Conservation (phyloP, 352 stramenopile genomes). For the Phytophthora syringae region DNA sequence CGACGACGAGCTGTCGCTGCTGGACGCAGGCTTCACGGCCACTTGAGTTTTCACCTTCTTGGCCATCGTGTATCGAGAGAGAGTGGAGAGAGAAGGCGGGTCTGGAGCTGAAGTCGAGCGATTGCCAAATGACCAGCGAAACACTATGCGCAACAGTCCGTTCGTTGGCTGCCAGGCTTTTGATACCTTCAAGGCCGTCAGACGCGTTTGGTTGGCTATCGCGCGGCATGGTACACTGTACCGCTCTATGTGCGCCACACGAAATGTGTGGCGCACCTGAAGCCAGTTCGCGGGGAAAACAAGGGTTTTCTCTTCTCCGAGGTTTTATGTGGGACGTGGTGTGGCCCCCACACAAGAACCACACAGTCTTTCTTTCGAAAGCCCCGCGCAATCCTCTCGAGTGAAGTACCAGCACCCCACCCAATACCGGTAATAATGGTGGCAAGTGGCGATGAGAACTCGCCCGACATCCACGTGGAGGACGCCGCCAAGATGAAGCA, state of each 20-base stretch:
- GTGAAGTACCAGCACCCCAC: not conserved
- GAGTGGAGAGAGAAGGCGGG: not conserved
- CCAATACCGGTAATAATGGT: slow-evolving; percentile 26
- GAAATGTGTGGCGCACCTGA: slow-evolving; percentile 41
- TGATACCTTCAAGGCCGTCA: slow-evolving; percentile 48
- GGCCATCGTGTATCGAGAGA: slow-evolving; percentile 34
- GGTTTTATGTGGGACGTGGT: slow-evolving; percentile 48
- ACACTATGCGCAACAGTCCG: not conserved
- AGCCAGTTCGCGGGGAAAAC: slow-evolving; percentile 20
- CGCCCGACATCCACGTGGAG: slow-evolving; percentile 21
- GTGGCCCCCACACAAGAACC: slow-evolving; percentile 27
- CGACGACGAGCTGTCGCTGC: slow-evolving; percentile 55
- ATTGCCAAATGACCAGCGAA: slow-evolving; percentile 42
- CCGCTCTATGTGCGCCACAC: slow-evolving; percentile 12
- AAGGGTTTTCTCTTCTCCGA: slow-evolving; percentile 29
- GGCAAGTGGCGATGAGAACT: slow-evolving; percentile 34
- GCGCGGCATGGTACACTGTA: slow-evolving; percentile 27
- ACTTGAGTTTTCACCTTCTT: slow-evolving; percentile 62
- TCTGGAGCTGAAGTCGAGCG: slow-evolving; percentile 24
- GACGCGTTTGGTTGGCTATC: slow-evolving; percentile 34
- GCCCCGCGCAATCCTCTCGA: slow-evolving; percentile 16
- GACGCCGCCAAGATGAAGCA: slow-evolving; percentile 28
- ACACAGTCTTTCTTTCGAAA: slow-evolving; percentile 43
- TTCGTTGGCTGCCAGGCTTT: slow-evolving; percentile 30
- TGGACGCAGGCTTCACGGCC: slow-evolving; percentile 47